Evolutionary conservation across 306 rosid genomes (phyloP), one percentile per base, ranked within the genome.

Genomic region (Inga laurina): DNA sequence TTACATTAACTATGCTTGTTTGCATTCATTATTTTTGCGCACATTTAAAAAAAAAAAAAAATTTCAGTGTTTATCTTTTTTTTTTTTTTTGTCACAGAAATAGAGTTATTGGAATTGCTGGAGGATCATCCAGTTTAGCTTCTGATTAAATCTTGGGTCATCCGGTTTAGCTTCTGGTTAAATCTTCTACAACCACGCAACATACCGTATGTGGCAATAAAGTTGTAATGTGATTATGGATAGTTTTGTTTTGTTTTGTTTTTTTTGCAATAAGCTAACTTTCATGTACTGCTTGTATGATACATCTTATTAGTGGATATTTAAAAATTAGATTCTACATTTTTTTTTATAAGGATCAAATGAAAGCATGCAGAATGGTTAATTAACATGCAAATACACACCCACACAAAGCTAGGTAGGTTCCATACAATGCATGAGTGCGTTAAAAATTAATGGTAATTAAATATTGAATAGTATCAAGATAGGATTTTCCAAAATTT

Each of bases 161-260:
- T n/a, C n/a, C n/a, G n/a, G n/a, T n/a, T n/a, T n/a, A n/a, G n/a
- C 64, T 5, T 70, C 39, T 8, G 61, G 68, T 39, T 81, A 62
- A 24, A 74, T 74, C 27, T 78, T 64, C 45, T 61, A 61, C 13
- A 14, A 32, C 9, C 34, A 54, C 2, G 24, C 24, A 67, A 37
- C 66, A 24, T 84, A 74, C 69, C 79, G 3, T 27, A 44, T 78
- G 13, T 51, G 48, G 43, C 75, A 76, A 85, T 65, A 77, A 72
- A 72, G 52, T 54, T 64, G 34, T 72, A 70, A 27, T 34, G 35
- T 76, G 72, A 16, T 66, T 66, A 4, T 66, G 44, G 34, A 6
- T 7, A 66, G 34, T 66, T 66, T 6, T 5, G 4, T 30, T 30
- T 32, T 65, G 10, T n/a, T n/a, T n/a, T n/a, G n/a, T n/a, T 65